Base-by-base conservation (phyloP, 352 stramenopile species). In the Phytophthora constricta region DNA sequence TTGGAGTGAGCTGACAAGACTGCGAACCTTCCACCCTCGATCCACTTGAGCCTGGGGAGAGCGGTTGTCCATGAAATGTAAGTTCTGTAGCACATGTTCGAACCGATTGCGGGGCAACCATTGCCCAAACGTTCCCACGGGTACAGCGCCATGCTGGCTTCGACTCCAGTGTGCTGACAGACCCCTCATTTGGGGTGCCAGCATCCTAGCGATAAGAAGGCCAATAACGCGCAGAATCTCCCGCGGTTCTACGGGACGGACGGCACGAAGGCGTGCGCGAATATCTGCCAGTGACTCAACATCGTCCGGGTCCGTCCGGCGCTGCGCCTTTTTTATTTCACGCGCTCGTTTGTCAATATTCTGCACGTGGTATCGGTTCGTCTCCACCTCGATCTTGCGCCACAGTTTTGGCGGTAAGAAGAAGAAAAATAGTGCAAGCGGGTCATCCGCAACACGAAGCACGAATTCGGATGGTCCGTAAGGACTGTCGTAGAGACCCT, bases 41-140 rank as follows among this genome's bases (percentile, higher is more conserved):
- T 56, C 56, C 4, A 33, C 19, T 26, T 33, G 10, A 9, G 56
- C 5, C 14, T 23, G 8, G 8, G n/a, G 1, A 1, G 13, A 25
- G 17, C 4, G 5, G 56, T 55, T 63, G 28, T 63, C 22, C 10
- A 19, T 63, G 45, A 63, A 63, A n/a, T 51, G 53, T n/a, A 61
- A 27, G 26, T 61, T 49, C 2, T 5, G 3, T 39, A 61, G 25
- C 10, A 61, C 33, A 33, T 61, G 39, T 9, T 26, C 4, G 9
- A 51, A 61, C 4, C 53, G 22, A n/a, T 61, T 52, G 11, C 22
- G 19, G 10, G 11, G 4, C 25, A 61, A 25, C 23, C 33, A 41
- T 1, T 47, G 11, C n/a, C 37, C 53, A 28, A 61, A 61, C 19
- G 53, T 52, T 0, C 53, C 37, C 5, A 27, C 39, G 14, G 39